These are phyloP conservation scores for Cairneyella variabilis DNA, from an alignment of 495 filamentous ascomycete species.

Conservation along the genomic window DNA sequence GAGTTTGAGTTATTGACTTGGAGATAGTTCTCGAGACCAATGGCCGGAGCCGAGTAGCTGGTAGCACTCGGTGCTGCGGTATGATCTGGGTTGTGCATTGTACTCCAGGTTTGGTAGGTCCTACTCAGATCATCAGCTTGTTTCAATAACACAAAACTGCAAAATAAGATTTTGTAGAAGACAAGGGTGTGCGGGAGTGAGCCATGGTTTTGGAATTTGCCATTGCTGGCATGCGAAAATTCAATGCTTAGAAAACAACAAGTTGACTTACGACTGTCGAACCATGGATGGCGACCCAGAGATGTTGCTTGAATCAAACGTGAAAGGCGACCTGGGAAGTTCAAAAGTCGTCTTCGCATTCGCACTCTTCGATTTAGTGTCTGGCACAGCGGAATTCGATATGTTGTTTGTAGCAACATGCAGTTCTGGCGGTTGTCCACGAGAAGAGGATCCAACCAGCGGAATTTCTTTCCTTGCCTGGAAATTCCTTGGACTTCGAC, in stretches of 20 bases:
- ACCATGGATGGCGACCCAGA: conserved; percentile 38
- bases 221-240: neutral
- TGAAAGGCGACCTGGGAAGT: conserved; percentile 46
- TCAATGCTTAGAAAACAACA: conserved; percentile 1
- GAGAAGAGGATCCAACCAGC: conserved; percentile 65
- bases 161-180: conserved; percentile 10
- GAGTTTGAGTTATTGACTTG: conserved; percentile 43
- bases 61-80: conserved; percentile 28
- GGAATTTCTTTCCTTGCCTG: conserved; percentile 74
- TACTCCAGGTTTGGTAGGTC: conserved; percentile 37
- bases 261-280: conserved; percentile 20
- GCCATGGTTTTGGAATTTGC: neutral
- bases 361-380: conserved; percentile 43
- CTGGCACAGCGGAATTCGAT: conserved; percentile 29
- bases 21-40: conserved; percentile 40
- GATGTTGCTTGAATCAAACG: conserved; percentile 50
- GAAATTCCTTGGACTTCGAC: conserved; percentile 76
- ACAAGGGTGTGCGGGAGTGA: conserved; percentile 1
- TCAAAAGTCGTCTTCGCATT: conserved; percentile 43
- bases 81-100: conserved; percentile 36
- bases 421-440: conserved; percentile 43
- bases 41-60: conserved; percentile 41
- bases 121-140: conserved; percentile 16
- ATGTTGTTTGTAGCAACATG: conserved; percentile 19
- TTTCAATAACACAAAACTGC: conserved; percentile 12